phyloP scores from a whole-genome alignment of 106 monocot species.

The Allium sativum region DNA sequence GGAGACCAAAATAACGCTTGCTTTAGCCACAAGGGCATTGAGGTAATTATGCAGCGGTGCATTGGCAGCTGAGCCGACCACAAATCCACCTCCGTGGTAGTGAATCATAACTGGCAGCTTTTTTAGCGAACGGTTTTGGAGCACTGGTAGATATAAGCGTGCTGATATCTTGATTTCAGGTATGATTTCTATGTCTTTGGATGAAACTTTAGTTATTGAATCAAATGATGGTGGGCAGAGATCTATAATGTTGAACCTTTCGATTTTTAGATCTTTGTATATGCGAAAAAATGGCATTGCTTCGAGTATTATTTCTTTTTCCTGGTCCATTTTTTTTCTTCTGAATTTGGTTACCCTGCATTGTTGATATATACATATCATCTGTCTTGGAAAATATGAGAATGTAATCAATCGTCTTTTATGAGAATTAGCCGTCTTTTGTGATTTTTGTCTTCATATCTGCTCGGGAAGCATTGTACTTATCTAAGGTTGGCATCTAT shows the following conservation, averaged over 20 bases:
- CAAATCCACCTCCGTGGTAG: constrained; percentile 43
- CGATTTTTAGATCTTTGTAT: constrained; percentile 12
- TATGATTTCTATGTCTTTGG: constrained; percentile 9
- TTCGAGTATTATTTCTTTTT: background rate
- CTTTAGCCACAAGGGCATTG: constrained; percentile 22
- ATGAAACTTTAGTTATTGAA: constrained; percentile 13
- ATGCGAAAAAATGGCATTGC: constrained; percentile 12
- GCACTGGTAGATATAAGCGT: constrained; percentile 16
- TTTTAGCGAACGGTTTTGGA: background rate
- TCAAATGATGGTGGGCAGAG: constrained; percentile 9
- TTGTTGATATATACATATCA: too few relatives aligned
- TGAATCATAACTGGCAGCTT: constrained; percentile 32
- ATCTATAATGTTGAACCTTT: background rate
- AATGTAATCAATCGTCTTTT: too few relatives aligned
- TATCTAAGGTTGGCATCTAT: too few relatives aligned
- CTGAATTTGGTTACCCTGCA: too few relatives aligned
- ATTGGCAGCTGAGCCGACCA: constrained; percentile 3
- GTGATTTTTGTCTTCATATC: too few relatives aligned
- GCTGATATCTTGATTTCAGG: constrained; percentile 7
- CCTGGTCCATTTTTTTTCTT: constrained; percentile 3
- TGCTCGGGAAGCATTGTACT: too few relatives aligned
- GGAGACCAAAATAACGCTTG: constrained; percentile 18
- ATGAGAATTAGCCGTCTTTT: too few relatives aligned
- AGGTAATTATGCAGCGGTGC: constrained; percentile 21
- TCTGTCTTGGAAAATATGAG: too few relatives aligned